Evolutionary conservation across 495 filamentous ascomycete species (phyloP).

Genomic region (Chlorociboria aeruginascens): DNA sequence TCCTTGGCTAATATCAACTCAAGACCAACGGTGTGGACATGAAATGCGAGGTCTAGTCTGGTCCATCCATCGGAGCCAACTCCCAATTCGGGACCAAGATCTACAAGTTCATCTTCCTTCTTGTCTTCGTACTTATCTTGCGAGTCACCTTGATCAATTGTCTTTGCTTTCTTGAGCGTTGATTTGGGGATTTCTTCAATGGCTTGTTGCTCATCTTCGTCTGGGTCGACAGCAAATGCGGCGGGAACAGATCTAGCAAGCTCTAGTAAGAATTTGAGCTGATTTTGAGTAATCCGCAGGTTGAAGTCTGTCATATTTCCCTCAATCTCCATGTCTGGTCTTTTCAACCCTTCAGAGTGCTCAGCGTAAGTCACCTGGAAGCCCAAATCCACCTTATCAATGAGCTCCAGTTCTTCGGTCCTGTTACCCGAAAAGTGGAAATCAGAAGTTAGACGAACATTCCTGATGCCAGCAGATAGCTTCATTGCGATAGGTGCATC

Average conservation of each 20-base stretch:
- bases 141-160: slow-evolving; percentile 10
- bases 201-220: slow-evolving; percentile 39
- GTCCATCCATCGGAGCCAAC: slow-evolving; percentile 66
- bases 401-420: slow-evolving; percentile 83
- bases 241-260: slow-evolving; percentile 75
- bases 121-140: slow-evolving; percentile 21
- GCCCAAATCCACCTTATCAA: slow-evolving; percentile 88
- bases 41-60: slow-evolving; percentile 86
- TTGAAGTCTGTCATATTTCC: slow-evolving; percentile 88
- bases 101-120: slow-evolving; percentile 32
- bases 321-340: slow-evolving; percentile 86
- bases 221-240: slow-evolving; percentile 68
- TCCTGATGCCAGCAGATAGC: slow-evolving; percentile 80
- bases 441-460: slow-evolving; percentile 78
- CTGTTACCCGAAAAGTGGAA: slow-evolving; percentile 67
- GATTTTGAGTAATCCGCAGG: slow-evolving; percentile 76
- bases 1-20: slow-evolving; percentile 73
- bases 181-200: slow-evolving; percentile 48
- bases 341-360: slow-evolving; percentile 60
- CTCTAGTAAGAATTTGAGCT: slow-evolving; percentile 77
- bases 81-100: slow-evolving; percentile 54
- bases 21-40: slow-evolving; percentile 72
- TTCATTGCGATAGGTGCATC: slow-evolving; percentile 69
- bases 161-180: slow-evolving; percentile 30
- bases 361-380: slow-evolving; percentile 87